Evolutionary conservation across 306 rosid genomes (phyloP).

Genomic region (Sindora glabra): DNA sequence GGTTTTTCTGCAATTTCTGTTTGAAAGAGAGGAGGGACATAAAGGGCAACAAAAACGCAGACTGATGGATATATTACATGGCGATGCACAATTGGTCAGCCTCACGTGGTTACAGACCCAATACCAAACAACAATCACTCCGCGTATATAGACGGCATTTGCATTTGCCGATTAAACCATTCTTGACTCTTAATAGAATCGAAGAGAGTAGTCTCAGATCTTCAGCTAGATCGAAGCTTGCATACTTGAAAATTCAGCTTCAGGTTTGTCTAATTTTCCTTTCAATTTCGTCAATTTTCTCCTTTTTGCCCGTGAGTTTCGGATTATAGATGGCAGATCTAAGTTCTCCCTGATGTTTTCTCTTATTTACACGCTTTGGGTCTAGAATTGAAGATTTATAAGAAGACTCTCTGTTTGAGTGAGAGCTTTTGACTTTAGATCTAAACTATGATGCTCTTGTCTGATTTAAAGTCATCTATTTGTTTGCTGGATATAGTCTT

Average conservation of each 20-base stretch:
- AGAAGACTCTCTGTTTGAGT: not conserved
- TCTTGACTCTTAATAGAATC: not conserved
- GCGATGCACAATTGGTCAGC: not conserved
- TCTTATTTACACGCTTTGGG: not conserved
- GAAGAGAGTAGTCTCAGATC: not conserved
- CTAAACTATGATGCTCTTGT: not conserved
- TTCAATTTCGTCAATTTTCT: too few species aligned
- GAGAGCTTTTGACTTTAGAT: not conserved
- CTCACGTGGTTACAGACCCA: constrained; percentile 8
- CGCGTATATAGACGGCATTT: not conserved
- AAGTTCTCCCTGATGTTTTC: not conserved
- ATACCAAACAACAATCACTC: not conserved
- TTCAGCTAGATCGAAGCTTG: not conserved
- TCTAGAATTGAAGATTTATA: not conserved
- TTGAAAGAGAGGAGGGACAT: too few species aligned
- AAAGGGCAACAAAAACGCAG: too few species aligned
- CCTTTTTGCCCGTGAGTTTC: not conserved
- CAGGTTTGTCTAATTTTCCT: not conserved
- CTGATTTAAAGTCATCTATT: too few species aligned
- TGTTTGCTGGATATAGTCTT: not conserved
- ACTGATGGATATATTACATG: too few species aligned
- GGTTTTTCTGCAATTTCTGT: too few species aligned
- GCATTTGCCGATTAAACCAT: not conserved
- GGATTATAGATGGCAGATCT: not conserved
- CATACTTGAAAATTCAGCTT: not conserved